Conservation (phyloP, 106 monocot genomes). For the Agapanthus africanus region DNA sequence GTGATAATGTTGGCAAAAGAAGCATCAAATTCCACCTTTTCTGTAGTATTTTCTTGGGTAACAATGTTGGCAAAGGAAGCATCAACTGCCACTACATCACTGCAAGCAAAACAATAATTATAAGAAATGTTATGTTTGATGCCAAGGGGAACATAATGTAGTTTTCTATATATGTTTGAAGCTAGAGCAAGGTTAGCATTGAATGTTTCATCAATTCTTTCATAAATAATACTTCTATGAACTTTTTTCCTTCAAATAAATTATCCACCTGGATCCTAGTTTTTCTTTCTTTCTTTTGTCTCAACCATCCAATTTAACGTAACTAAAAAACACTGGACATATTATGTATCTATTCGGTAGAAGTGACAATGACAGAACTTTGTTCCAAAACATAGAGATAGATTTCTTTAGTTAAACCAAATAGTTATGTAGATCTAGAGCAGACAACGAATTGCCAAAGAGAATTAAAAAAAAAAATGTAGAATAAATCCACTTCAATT, state of each 20-base stretch:
- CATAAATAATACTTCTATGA: background rate
- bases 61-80: too few relatives aligned
- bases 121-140: background rate
- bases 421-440: too few relatives aligned
- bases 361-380: background rate
- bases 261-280: too few relatives aligned
- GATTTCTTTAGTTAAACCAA: too few relatives aligned
- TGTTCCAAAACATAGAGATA: too few relatives aligned
- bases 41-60: too few relatives aligned
- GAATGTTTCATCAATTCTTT: background rate
- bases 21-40: too few relatives aligned
- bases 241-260: too few relatives aligned
- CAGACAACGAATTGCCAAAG: too few relatives aligned
- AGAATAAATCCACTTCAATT: too few relatives aligned
- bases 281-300: background rate
- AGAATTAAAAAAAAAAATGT: too few relatives aligned
- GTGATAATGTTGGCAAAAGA: too few relatives aligned
- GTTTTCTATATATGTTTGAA: background rate
- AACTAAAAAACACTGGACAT: background rate
- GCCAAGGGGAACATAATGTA: background rate
- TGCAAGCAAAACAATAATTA: conserved; percentile 4
- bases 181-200: background rate
- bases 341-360: background rate
- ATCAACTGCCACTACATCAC: background rate
- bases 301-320: background rate